phyloP scores from a whole-genome alignment of 805 yeast genomes.

The Wickerhamomyces bovis region DNA sequence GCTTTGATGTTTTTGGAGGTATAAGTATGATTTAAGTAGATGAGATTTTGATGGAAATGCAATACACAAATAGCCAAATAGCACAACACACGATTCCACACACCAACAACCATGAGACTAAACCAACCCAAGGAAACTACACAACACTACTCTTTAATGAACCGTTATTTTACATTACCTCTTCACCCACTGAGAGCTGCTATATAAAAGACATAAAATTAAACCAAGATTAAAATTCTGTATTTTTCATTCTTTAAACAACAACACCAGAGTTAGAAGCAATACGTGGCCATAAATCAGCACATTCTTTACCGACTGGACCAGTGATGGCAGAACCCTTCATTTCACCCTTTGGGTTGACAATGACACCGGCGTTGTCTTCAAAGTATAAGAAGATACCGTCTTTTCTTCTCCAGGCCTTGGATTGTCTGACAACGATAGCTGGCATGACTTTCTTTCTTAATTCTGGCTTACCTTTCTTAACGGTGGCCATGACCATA shows the following conservation, averaged over 20 bases:
- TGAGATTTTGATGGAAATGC: too few species aligned
- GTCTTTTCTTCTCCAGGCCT: slow-evolving; percentile 99
- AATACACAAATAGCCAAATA: too few species aligned
- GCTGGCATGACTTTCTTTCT: slow-evolving; percentile 99
- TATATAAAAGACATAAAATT: background rate
- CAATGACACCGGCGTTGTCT: slow-evolving; percentile 99
- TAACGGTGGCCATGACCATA: slow-evolving; percentile 99
- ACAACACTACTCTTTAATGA: background rate
- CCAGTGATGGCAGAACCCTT: slow-evolving; percentile 99
- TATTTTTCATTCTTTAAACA: slow-evolving; percentile 52
- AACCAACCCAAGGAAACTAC: too few species aligned
- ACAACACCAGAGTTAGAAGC: slow-evolving; percentile 99
- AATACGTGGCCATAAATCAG: slow-evolving; percentile 99
- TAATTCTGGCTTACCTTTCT: slow-evolving; percentile 99
- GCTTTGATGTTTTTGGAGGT: background rate
- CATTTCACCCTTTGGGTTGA: slow-evolving; percentile 99
- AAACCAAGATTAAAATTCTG: background rate
- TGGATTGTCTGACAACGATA: slow-evolving; percentile 97
- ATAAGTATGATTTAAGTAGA: too few species aligned
- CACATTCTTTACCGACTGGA: slow-evolving; percentile 99
- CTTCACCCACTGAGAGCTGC: background rate
- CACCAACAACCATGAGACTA: too few species aligned
- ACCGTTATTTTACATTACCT: background rate
- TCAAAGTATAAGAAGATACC: slow-evolving; percentile 99
- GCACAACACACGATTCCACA: too few species aligned